Evolutionary conservation across 768 basidiomycete species (phyloP).

Genomic region (Mycena venus): DNA sequence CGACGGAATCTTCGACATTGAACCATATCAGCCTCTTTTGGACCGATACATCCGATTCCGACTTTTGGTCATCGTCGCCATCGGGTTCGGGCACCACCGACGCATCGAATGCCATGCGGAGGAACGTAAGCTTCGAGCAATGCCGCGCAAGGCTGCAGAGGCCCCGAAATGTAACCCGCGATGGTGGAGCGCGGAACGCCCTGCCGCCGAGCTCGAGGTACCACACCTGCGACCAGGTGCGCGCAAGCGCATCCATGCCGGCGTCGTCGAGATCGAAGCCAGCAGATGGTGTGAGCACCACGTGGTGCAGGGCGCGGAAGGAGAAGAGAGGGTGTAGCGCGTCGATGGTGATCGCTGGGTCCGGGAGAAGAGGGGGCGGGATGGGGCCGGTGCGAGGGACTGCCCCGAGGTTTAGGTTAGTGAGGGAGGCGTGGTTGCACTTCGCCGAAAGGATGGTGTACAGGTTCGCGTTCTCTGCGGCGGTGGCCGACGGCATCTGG

Average conservation of each 20-base stretch:
- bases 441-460: background rate
- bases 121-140: too few species aligned
- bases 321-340: background rate
- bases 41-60: too few species aligned
- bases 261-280: background rate
- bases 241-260: background rate
- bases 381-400: too few species aligned
- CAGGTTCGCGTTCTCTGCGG: background rate
- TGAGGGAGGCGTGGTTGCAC: background rate
- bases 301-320: background rate
- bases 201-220: background rate
- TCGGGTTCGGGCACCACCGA: too few species aligned
- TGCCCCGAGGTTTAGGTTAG: background rate
- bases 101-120: too few species aligned
- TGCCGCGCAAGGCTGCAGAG: too few species aligned
- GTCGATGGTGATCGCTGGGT: background rate
- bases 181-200: background rate
- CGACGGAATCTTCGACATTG: too few species aligned
- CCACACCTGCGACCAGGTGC: background rate
- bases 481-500: background rate
- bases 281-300: background rate
- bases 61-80: too few species aligned
- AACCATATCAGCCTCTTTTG: too few species aligned
- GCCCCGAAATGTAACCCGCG: background rate
- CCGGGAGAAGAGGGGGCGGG: background rate